Conservation (phyloP, 176 grass and related monocot species). For the Ensete glaucum region DNA sequence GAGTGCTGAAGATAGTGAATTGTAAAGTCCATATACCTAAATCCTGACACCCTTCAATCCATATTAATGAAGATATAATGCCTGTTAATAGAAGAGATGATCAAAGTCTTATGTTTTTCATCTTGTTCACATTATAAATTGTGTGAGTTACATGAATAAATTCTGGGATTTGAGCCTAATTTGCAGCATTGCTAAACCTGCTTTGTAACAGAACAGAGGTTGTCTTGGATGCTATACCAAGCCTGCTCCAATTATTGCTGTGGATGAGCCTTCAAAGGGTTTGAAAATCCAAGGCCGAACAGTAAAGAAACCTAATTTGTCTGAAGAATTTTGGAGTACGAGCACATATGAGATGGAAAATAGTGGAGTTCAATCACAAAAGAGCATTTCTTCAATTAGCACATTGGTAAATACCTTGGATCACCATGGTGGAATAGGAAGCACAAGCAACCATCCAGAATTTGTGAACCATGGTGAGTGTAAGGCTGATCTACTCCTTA, state of each 20-base stretch:
- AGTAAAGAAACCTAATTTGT: constrained; percentile 38
- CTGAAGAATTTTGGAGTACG: constrained; percentile 75
- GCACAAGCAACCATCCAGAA: constrained; percentile 48
- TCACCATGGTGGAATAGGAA: constrained; percentile 43
- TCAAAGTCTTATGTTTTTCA: neutral
- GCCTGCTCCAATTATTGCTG: constrained; percentile 60
- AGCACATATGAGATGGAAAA: constrained; percentile 75
- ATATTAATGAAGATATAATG: too few relatives aligned
- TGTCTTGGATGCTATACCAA: constrained; percentile 85
- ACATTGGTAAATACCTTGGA: constrained; percentile 36
- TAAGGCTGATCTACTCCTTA: neutral
- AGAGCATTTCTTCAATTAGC: constrained; percentile 84
- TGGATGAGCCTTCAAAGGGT: constrained; percentile 79
- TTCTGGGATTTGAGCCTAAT: constrained; percentile 31
- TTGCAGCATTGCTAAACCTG: constrained; percentile 41
- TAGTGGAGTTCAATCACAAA: constrained; percentile 64
- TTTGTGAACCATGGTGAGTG: constrained; percentile 74
- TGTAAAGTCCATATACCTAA: too few relatives aligned
- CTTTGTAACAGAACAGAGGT: constrained; percentile 98
- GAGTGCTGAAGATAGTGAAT: too few relatives aligned
- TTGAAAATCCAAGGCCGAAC: constrained; percentile 75
- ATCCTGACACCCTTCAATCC: too few relatives aligned
- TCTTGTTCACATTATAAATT: neutral
- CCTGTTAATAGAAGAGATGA: neutral
- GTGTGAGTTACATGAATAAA: neutral